Evolutionary conservation across 352 stramenopile species (phyloP).

Genomic region (Phytophthora europaea): DNA sequence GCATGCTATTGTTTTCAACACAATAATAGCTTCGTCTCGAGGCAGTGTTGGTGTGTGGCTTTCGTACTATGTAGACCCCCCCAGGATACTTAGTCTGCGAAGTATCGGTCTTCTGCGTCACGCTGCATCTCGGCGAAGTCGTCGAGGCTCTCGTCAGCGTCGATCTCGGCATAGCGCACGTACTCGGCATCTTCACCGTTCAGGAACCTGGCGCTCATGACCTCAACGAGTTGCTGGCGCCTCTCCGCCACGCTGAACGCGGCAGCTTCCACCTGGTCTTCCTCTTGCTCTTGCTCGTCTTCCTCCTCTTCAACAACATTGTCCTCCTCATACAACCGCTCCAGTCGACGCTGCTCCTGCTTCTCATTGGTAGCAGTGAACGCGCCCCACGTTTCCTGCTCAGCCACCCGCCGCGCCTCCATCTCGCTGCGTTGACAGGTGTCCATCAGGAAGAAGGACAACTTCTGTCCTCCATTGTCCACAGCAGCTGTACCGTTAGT

Average conservation of each 20-base stretch:
- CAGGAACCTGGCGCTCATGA: conserved; percentile 83
- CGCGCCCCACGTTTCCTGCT: conserved; percentile 70
- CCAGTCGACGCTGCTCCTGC: conserved; percentile 45
- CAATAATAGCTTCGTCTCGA: conserved; percentile 29
- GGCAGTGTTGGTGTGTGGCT: not conserved
- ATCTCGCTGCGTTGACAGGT: conserved; percentile 78
- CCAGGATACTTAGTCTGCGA: conserved; percentile 26
- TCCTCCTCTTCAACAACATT: conserved; percentile 56
- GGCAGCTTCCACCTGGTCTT: conserved; percentile 35
- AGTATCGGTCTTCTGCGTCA: conserved; percentile 86
- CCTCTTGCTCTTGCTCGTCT: conserved; percentile 51
- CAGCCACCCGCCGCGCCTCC: conserved; percentile 62
- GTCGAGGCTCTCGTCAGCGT: conserved; percentile 68
- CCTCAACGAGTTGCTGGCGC: conserved; percentile 70
- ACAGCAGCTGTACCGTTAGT: not conserved
- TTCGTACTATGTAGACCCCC: no score
- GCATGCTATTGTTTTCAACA: conserved; percentile 6
- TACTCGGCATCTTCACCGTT: conserved; percentile 68
- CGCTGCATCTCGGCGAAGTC: conserved; percentile 75
- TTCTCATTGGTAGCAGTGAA: conserved; percentile 53
- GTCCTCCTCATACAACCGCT: conserved; percentile 46
- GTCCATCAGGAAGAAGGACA: conserved; percentile 79
- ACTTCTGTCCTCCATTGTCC: conserved; percentile 18
- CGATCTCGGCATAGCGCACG: conserved; percentile 75
- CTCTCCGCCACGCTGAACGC: conserved; percentile 46